phyloP scores from a whole-genome alignment of 768 basidiomycete species.

The Pisolithus orientalis region DNA sequence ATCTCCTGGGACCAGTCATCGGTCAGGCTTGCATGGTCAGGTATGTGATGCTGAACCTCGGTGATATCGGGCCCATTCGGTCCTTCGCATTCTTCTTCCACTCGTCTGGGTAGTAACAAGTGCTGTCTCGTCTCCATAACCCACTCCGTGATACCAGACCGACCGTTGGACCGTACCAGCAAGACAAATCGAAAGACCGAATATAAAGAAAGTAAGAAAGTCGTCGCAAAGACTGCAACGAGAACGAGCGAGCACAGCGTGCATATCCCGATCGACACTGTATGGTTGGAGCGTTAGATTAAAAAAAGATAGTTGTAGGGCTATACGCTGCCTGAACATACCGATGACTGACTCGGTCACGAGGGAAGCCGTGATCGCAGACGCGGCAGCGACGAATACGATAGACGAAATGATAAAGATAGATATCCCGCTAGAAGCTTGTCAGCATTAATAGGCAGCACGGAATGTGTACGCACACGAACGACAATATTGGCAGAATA shows the following conservation, averaged over 20 bases:
- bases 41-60: no score
- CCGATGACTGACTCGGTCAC: conserved; percentile 24
- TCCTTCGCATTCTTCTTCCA: conserved; percentile 12
- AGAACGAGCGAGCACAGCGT: conserved; percentile 27
- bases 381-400: conserved; percentile 31
- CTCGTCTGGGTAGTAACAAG: conserved; percentile 10
- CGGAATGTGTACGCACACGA: conserved; percentile 30
- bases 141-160: conserved; percentile 26
- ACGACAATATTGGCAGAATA: conserved; percentile 28
- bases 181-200: conserved; percentile 28
- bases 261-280: conserved; percentile 31
- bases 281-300: neutral
- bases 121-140: conserved; percentile 20
- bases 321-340: conserved; percentile 8
- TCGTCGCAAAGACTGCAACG: conserved; percentile 30
- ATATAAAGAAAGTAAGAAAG: conserved; percentile 25
- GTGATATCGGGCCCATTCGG: no score
- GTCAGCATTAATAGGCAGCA: conserved; percentile 5
- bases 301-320: neutral
- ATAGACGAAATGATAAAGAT: conserved; percentile 32
- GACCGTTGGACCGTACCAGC: conserved; percentile 30
- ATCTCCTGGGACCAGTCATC: no score
- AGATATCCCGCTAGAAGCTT: conserved; percentile 21
- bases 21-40: no score
- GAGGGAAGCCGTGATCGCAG: conserved; percentile 26